Evolutionary conservation across 495 filamentous ascomycete genomes (phyloP), one percentile per base, ranked within the genome.

Genomic region (Tricharina praecox): DNA sequence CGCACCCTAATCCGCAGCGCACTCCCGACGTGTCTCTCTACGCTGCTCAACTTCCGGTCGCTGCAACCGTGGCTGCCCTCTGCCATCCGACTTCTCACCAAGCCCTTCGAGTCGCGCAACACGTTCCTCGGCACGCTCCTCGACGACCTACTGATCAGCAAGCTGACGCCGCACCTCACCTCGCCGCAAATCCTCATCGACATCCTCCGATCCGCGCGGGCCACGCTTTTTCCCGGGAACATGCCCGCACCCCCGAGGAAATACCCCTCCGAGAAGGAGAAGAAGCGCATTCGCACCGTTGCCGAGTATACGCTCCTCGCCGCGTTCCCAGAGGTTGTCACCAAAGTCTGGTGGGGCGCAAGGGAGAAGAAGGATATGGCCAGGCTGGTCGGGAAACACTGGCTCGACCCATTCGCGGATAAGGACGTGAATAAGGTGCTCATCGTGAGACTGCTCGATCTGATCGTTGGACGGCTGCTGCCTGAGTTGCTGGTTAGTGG

Each of bases 351-450:
- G 59, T 75, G 77, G 52, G 69, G 67, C 18, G 53, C 52, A 34
- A 61, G 64, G 15, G 64, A 68, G 9, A 63, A 66, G 28, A 58
- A 63, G 28, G 58, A 60, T 40, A 61, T 64, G 4, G 42, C 70
- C 23, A 51, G 45, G 34, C 66, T 73, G 53, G 67, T 79, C 28
- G 75, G 70, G 38, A 60, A 67, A 40, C 62, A 57, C 47, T 66
- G 81, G 20, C 70, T 95, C 16, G 79, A 85, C 53, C 65, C 83
- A 13, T 81, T 93, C 56, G 71, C 70, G 2, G 83, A 93, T 62
- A 71, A 70, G 9, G 95, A 93, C 64, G 75, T 82, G 61, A 96
- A 95, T 66, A 88, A 82, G 63, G 86, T 96, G 62, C 64, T 97
- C 8, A 62, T 87, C 35, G 92, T 88, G 53, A 67, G 71, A 19